Evolutionary conservation across 768 basidiomycete species (phyloP).

Genomic region (Collybia nuda): DNA sequence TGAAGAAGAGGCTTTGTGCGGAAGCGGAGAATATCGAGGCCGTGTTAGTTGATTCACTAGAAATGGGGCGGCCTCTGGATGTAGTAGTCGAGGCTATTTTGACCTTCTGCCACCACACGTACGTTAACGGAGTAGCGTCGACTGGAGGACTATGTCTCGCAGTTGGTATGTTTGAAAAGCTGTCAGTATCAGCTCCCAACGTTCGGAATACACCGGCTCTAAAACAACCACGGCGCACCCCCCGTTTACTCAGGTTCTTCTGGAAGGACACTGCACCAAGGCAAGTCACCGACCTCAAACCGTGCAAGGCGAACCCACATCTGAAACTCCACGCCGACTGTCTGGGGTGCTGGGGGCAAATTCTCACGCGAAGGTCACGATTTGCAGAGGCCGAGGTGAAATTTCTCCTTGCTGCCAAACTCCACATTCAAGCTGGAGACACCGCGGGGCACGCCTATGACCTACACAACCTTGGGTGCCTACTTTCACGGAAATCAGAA

Average conservation of each 20-base stretch:
- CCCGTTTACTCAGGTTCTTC: not conserved
- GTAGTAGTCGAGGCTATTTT: slow-evolving; percentile 18
- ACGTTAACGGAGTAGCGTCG: slow-evolving; percentile 20
- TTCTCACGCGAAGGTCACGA: slow-evolving; percentile 18
- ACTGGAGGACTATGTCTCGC: slow-evolving; percentile 16
- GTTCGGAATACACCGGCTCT: not conserved
- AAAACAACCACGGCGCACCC: not conserved
- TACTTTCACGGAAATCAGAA: slow-evolving; percentile 11
- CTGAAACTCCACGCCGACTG: slow-evolving; percentile 20
- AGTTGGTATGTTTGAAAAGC: slow-evolving; percentile 14
- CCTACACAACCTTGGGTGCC: slow-evolving; percentile 23
- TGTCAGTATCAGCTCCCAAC: not conserved
- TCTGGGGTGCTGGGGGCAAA: slow-evolving; percentile 26
- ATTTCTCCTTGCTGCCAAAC: slow-evolving; percentile 16
- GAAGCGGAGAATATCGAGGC: slow-evolving; percentile 25
- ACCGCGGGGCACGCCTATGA: slow-evolving; percentile 25
- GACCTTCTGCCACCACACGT: slow-evolving; percentile 22
- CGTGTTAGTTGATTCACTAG: slow-evolving; percentile 18
- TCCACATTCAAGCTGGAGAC: slow-evolving; percentile 22
- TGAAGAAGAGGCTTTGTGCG: slow-evolving; percentile 13
- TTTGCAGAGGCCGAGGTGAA: slow-evolving; percentile 20
- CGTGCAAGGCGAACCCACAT: no score
- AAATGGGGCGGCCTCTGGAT: slow-evolving; percentile 10
- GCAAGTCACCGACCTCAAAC: not conserved
- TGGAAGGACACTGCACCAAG: slow-evolving; percentile 4